Evolutionary conservation across 768 basidiomycete species (phyloP).

Genomic region (Pleurotus sapidus): DNA sequence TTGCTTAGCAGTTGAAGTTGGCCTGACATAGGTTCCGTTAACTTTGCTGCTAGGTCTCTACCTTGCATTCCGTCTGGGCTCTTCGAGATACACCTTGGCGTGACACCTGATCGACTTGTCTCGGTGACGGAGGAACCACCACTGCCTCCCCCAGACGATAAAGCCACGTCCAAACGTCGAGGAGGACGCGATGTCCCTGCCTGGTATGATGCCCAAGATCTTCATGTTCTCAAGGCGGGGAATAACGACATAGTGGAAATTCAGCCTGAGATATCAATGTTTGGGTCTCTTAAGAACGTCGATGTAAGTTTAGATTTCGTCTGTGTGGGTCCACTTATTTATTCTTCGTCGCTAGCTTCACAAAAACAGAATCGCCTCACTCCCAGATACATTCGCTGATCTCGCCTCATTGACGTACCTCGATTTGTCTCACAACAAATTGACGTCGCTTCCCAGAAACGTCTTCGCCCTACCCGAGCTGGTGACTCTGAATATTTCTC

Average conservation of each 20-base stretch:
- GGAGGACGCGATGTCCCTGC: slow-evolving; percentile 48
- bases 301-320: slow-evolving; percentile 53
- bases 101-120: slow-evolving; percentile 65
- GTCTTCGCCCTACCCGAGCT: slow-evolving; percentile 70
- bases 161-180: slow-evolving; percentile 31
- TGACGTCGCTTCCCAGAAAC: slow-evolving; percentile 59
- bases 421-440: slow-evolving; percentile 72
- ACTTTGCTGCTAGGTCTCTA: slow-evolving; percentile 71
- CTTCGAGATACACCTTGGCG: slow-evolving; percentile 76
- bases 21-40: slow-evolving; percentile 59
- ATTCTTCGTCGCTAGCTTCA: slow-evolving; percentile 50
- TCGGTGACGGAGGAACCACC: slow-evolving; percentile 62
- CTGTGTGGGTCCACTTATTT: slow-evolving; percentile 3
- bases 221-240: slow-evolving; percentile 73
- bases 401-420: slow-evolving; percentile 62
- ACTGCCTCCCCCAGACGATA: slow-evolving; percentile 33
- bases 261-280: slow-evolving; percentile 80
- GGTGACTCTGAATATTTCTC: slow-evolving; percentile 63
- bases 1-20: slow-evolving; percentile 44
- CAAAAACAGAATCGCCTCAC: slow-evolving; percentile 59
- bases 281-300: slow-evolving; percentile 76
- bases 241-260: slow-evolving; percentile 78
- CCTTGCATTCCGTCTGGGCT: slow-evolving; percentile 73
- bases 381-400: slow-evolving; percentile 70
- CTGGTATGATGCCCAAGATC: slow-evolving; percentile 83